phyloP scores from a whole-genome alignment of 768 basidiomycete species.

The Leccinum aurantiacum region DNA sequence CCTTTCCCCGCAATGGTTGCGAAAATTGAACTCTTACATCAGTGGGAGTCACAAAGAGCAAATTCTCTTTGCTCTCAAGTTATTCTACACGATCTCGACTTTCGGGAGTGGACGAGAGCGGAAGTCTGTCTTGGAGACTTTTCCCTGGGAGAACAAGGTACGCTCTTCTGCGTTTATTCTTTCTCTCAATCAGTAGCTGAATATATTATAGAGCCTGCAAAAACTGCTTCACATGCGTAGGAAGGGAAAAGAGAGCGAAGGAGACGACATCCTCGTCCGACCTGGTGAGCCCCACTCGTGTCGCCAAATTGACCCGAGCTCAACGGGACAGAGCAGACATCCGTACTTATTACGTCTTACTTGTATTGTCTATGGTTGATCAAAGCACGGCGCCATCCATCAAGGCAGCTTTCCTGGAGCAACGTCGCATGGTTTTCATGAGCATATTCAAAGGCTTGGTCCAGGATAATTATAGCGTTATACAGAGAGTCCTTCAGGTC shows the following conservation, averaged over 20 bases:
- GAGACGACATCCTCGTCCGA: conserved; percentile 42
- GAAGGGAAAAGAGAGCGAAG: conserved; percentile 45
- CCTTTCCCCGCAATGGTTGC: conserved; percentile 54
- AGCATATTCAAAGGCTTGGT: conserved; percentile 70
- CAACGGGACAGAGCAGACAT: conserved; percentile 54
- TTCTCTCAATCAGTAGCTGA: conserved; percentile 2
- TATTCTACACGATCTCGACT: conserved; percentile 58
- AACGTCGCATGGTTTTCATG: conserved; percentile 63
- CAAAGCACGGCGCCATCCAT: conserved; percentile 44
- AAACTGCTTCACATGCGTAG: conserved; percentile 73
- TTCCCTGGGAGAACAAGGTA: conserved; percentile 81
- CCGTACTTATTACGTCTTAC: conserved; percentile 69
- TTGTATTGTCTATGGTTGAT: conserved; percentile 73
- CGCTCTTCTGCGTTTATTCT: conserved; percentile 1
- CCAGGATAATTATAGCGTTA: conserved; percentile 63
- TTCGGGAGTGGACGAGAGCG: conserved; percentile 69
- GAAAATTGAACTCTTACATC: conserved; percentile 61
- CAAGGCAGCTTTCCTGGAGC: conserved; percentile 68
- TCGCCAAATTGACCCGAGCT: not conserved
- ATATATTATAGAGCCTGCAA: conserved; percentile 49
- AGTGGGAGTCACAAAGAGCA: conserved; percentile 63
- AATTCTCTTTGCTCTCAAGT: conserved; percentile 61
- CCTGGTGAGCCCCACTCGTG: conserved; percentile 48
- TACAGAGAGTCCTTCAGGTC: conserved; percentile 65
- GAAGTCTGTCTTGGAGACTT: conserved; percentile 60